Base-by-base conservation (phyloP, 1,284 basidiomycete genomes). In the Cryptococcus amylolentus region DNA sequence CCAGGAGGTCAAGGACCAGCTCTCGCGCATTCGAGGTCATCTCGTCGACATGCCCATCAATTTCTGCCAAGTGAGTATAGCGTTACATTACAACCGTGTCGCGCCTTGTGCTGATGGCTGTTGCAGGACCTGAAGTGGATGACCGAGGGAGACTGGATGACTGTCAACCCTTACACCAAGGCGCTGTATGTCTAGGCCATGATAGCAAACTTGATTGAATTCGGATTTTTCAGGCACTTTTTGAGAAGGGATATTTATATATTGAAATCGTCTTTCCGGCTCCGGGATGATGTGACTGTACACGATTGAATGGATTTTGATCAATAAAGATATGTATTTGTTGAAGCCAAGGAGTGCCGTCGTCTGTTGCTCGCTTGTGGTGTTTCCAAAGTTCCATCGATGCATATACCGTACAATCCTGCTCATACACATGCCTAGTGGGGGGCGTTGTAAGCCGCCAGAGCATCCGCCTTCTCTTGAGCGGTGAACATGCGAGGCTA, bases 1-100 rank as follows among this genome's bases (percentile, higher is more conserved):
- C 20, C 77, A 80, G 1, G 83, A 86, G 47, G 81, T 91, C 65
- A 92, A 94, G 80, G 79, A 84, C 45, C 83, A 85, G 39, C 82
- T 97, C 46, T 78, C 80, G 35, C 80, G 84, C 64, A 85, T 96
- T 55, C 68, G 68, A 35, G 80, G 80, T 13, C 76, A 79, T 64
- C 66, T 82, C 13, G 79, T 81, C 37, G 70, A 79, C 38, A 79
- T 80, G 78, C 80, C 80, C 4, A 58, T 72, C 41, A 61, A 77
- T 48, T 78, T 77, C 65, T 60, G 71, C 49, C 65, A 65, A 37
- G 73, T 75, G 37, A 58, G 70, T 68, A 38, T 28, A 13, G 20
- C 42, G 31, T 28, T 28, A 41, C 31, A 37, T 37, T 20, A 37
- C 28, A 27, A 31, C 10, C 37, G 4, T 12, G 23, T 16, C 12